phyloP scores from a whole-genome alignment of 23 red algal species.

The Gracilaria caudata region DNA sequence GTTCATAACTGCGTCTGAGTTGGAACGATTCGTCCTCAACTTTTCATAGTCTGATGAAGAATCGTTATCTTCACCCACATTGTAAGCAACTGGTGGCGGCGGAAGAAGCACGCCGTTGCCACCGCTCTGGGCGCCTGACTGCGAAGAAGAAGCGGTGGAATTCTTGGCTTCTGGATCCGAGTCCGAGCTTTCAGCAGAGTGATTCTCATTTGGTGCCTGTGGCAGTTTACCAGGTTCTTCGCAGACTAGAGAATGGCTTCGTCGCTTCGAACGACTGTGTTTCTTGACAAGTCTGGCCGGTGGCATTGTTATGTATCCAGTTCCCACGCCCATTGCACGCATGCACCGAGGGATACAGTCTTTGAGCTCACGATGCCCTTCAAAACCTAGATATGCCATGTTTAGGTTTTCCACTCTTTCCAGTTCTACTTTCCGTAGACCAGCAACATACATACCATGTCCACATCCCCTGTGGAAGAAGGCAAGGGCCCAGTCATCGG shows the following conservation, averaged over 20 bases:
- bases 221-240: conserved; percentile 33
- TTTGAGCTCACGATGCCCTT: conserved; percentile 86
- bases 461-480: conserved; percentile 94
- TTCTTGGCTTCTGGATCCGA: conserved; percentile 10
- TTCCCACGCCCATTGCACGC: conserved; percentile 81
- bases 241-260: conserved; percentile 42
- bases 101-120: not conserved
- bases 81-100: not conserved
- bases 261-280: conserved; percentile 32
- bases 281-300: conserved; percentile 67
- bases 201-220: not conserved
- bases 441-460: conserved; percentile 77
- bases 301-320: conserved; percentile 87
- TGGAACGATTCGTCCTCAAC: not conserved
- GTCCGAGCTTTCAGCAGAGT: not conserved
- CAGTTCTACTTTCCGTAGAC: conserved; percentile 60
- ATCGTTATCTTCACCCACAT: not conserved
- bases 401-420: conserved; percentile 92
- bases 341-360: conserved; percentile 81
- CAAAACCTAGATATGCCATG: conserved; percentile 84
- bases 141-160: not conserved
- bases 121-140: not conserved
- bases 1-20: not conserved
- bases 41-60: not conserved
- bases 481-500: conserved; percentile 94